Evolutionary conservation across 192 early-diverging fungal genomes (phyloP), one percentile per base, ranked within the genome.

Genomic region (Kickxella alabastrina): DNA sequence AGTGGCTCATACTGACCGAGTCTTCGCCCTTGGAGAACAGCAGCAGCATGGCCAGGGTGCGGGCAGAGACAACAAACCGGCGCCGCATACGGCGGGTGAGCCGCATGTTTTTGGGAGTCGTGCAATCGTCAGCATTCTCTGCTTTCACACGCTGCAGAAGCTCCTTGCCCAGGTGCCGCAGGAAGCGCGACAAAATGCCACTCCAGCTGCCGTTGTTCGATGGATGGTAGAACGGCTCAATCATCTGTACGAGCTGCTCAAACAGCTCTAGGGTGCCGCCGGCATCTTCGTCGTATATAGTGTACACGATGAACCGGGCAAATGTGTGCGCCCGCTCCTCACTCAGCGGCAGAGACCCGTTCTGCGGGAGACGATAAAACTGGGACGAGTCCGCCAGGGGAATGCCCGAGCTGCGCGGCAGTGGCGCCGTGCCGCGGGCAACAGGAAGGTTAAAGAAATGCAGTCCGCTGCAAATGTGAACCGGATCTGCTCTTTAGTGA

Each of bases 151-250:
- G 74, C 42, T 82, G 71, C 50, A 91, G 60, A 27, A 92, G 90
- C 40, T 87, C 83, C 25, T 50, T 75, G 7, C 81, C 52, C 24
- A 97, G 56, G 27, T 77, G 68, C 22, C 85, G 82, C 49, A 90
- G 35, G 51, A 97, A 87, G 14, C 80, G 70, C 0, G 88, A 79
- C 6, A 97, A 79, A 6, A 68, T 65, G 37, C 77, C 75, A 17
- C 87, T 88, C 94, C 94, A 97, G 42, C 60, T 55, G 3, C 94
- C 94, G 54, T 78, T 75, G 75, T 97, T 97, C n/a, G 89, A 91
- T 10, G 94, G 94, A 65, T 97, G 91, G 53, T 80, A 92, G 56
- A 85, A 95, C 0, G 87, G 84, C 68, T 97, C 94, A 22, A 84
- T 82, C 39, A 91, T 89, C 51, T 86, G 87, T 43, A 97, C 87